Evolutionary conservation across 495 filamentous ascomycete species (phyloP), one percentile per base, ranked within the genome.

Genomic region (Tuber borchii): DNA sequence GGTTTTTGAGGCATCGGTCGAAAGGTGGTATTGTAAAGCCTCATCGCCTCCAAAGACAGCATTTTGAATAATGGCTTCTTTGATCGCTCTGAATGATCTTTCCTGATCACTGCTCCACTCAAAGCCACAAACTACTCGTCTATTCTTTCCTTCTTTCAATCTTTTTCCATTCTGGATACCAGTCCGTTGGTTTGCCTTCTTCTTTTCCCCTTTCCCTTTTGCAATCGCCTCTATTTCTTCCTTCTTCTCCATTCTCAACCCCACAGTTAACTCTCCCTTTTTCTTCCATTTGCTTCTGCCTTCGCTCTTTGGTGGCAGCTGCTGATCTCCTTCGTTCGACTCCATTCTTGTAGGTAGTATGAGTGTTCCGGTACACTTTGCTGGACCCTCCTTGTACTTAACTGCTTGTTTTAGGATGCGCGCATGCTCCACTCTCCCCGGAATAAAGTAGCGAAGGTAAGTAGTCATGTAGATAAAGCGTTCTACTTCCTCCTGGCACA

Each of bases 381-480:
- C n/a, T n/a, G n/a, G n/a, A n/a, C n/a, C n/a, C n/a, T n/a, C n/a
- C n/a, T n/a, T n/a, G n/a, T n/a, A n/a, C n/a, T n/a, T n/a, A n/a
- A n/a, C n/a, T n/a, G n/a, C n/a, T n/a, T n/a, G n/a, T n/a, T n/a
- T n/a, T n/a, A n/a, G n/a, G n/a, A n/a, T n/a, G n/a, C n/a, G n/a
- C 14, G 40, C 37, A 31, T 75, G 74, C 2, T 75, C 74, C 20
- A 12, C 74, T 2, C 69, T 26, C 2, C 69, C 74, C 9, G 69
- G 69, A 2, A 75, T 75, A 7, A 20, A 75, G 17, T 69, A 39
- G 3, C 69, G 8, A 1, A 75, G n/a, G 46, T 74, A 74, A 2
- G 61, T 68, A 2, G 26, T 74, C 34, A 74, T 74, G 34, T 70
- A 45, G 2, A 71, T 37, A 22, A 75, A 75, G 2, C 43, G 17